Evolutionary conservation across 345 rosid species (phyloP).

Genomic region (Brassica incana): DNA sequence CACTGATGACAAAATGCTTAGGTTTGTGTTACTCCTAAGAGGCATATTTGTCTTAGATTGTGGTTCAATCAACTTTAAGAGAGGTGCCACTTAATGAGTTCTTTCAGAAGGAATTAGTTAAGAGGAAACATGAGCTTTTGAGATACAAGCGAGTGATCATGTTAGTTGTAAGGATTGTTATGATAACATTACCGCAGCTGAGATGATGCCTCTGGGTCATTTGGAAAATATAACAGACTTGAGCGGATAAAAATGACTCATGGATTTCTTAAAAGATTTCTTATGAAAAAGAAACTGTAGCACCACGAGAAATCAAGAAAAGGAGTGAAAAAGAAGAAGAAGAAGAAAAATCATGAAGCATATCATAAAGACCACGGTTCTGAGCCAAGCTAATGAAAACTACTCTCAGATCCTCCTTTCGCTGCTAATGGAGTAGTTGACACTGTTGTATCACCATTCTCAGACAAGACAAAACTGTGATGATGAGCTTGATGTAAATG

Average conservation of each 20-base stretch:
- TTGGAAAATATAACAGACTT: not conserved
- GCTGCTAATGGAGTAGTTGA: not conserved
- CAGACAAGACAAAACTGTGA: not conserved
- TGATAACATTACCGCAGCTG: not conserved
- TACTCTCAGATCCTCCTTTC: not conserved
- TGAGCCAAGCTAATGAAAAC: not conserved
- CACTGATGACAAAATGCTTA: no score
- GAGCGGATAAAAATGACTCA: not conserved
- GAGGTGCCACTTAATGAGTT: not conserved
- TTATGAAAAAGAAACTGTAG: not conserved
- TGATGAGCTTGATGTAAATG: not conserved
- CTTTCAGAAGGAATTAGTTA: not conserved
- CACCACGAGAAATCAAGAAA: not conserved
- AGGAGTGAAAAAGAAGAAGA: not conserved
- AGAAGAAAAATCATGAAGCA: no score
- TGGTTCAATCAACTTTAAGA: constrained; percentile 6
- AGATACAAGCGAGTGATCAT: not conserved
- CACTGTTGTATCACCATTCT: not conserved
- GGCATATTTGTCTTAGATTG: not conserved
- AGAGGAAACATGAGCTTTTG: not conserved
- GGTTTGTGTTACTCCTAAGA: no score
- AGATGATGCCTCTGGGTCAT: not conserved
- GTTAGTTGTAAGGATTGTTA: not conserved
- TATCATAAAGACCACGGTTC: not conserved
- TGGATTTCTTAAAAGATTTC: not conserved